These are phyloP conservation scores for Lactarius deliciosus DNA, from an alignment of 768 basidiomycete species.

Conservation along the genomic window DNA sequence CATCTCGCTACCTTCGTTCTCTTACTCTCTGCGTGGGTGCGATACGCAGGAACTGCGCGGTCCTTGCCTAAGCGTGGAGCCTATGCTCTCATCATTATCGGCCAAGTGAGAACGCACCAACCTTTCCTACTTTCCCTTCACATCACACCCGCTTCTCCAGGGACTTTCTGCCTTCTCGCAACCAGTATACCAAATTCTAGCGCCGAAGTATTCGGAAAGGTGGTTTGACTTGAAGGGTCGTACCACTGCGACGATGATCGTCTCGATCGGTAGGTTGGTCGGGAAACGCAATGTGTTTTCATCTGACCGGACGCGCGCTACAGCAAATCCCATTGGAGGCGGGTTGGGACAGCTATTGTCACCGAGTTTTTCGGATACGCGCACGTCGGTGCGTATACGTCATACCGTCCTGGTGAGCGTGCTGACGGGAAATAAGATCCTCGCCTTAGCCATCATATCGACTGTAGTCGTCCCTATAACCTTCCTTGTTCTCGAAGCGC, in stretches of 20 bases:
- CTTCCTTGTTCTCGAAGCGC: constrained; percentile 57
- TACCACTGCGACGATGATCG: constrained; percentile 73
- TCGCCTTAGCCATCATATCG: constrained; percentile 69
- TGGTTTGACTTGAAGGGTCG: constrained; percentile 80
- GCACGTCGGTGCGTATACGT: constrained; percentile 50
- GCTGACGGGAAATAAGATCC: constrained; percentile 47
- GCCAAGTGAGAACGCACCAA: constrained; percentile 50
- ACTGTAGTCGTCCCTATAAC: constrained; percentile 59
- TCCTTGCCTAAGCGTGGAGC: constrained; percentile 51
- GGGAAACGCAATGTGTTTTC: not conserved
- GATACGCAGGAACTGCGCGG: constrained; percentile 66
- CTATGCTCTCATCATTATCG: constrained; percentile 67
- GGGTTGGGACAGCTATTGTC: constrained; percentile 74
- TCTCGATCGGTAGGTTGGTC: constrained; percentile 42
- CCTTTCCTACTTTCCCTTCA: not conserved
- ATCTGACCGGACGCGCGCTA: not conserved
- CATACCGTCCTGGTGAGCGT: not conserved
- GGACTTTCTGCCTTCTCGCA: constrained; percentile 63
- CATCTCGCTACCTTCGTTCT: constrained; percentile 55
- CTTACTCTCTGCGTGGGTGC: constrained; percentile 70
- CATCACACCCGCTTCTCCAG: constrained; percentile 37
- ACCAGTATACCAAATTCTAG: constrained; percentile 73
- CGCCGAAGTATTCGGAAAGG: constrained; percentile 76
- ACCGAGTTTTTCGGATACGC: constrained; percentile 50
- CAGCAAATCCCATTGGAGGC: constrained; percentile 73